Evolutionary conservation across 169 alveolate genomes (phyloP).

Genomic region (Eimeria sp.): DNA sequence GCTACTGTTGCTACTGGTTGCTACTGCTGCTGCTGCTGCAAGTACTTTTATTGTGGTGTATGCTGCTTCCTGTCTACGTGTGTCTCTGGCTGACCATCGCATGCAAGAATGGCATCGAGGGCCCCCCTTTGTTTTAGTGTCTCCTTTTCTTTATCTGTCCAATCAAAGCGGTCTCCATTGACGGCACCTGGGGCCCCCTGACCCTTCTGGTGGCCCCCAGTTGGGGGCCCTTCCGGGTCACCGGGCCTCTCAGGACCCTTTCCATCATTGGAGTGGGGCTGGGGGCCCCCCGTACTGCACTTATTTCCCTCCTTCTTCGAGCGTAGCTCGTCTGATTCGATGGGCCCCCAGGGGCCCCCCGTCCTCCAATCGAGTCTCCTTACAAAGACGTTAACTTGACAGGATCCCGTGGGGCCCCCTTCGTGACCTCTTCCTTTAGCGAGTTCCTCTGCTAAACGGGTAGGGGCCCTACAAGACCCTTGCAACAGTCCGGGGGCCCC

Average conservation of each 20-base stretch:
- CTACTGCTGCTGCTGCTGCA: neutral
- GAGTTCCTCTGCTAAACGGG: neutral
- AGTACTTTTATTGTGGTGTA: neutral
- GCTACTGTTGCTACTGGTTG: neutral
- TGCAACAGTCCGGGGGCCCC: neutral
- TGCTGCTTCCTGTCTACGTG: neutral
- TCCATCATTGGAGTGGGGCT: neutral
- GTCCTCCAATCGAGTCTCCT: slow-evolving; percentile 25
- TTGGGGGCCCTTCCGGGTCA: neutral
- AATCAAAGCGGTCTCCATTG: neutral
- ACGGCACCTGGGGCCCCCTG: neutral
- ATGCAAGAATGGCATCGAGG: neutral
- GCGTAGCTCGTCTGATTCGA: neutral
- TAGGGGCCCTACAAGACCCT: slow-evolving; percentile 6
- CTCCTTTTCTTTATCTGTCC: slow-evolving; percentile 15
- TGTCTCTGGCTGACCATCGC: neutral
- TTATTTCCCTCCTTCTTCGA: too few species aligned
- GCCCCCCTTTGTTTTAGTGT: neutral
- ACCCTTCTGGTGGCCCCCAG: neutral
- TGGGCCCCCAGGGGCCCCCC: slow-evolving; percentile 63
- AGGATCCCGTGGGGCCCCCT: slow-evolving; percentile 25
- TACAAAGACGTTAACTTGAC: neutral
- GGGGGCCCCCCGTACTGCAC: neutral
- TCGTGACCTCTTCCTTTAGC: neutral
- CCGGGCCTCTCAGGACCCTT: neutral